Conservation (phyloP, 2,329 filamentous ascomycete genomes). For the Trichoderma atrobrunneum region DNA sequence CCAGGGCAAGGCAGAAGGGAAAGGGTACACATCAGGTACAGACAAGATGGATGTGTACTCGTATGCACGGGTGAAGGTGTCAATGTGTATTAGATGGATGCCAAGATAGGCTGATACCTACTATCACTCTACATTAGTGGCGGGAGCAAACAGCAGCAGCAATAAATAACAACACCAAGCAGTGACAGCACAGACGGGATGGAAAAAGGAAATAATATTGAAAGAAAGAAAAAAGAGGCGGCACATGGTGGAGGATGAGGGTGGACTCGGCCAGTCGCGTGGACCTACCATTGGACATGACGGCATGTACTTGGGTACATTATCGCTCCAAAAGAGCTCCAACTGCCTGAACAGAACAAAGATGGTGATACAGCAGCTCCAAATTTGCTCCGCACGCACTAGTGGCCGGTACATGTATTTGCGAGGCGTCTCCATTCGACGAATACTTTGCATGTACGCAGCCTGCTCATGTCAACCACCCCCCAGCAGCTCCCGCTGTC, state of each 20-base stretch:
- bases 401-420: not conserved
- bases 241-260: not conserved
- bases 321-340: not conserved
- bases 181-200: not conserved
- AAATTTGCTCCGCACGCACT: slow-evolving; percentile 17
- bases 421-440: not conserved
- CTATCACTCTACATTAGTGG: not conserved
- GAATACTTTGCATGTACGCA: not conserved
- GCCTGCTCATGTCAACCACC: not conserved
- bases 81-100: too few relatives aligned
- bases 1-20: not conserved
- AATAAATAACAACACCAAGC: not conserved
- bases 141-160: not conserved
- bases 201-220: not conserved
- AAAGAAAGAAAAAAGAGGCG: not conserved
- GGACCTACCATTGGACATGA: not conserved
- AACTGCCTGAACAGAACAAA: slow-evolving; percentile 4
- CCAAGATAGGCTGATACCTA: not conserved
- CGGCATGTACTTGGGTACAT: not conserved
- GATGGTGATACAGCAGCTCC: slow-evolving; percentile 16
- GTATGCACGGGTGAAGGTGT: too few relatives aligned
- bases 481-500: not conserved
- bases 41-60: not conserved
- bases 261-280: not conserved
- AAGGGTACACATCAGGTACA: not conserved